Conservation (phyloP, 768 basidiomycete species). For the Sistotremastrum suecicum region DNA sequence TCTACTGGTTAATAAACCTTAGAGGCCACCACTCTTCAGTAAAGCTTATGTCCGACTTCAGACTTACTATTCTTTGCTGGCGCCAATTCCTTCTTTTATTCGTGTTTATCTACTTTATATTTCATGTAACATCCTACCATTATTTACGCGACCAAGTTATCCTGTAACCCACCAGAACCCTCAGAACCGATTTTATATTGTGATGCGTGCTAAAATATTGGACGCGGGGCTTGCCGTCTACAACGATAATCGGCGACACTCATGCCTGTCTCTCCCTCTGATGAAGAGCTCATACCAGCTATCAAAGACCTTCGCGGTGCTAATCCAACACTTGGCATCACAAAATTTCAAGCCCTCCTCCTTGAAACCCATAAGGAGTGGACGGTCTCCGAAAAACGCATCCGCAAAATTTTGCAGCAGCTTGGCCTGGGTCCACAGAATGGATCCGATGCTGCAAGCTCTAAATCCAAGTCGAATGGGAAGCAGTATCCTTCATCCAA, state of each 20-base stretch:
- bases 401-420: slow-evolving; percentile 53
- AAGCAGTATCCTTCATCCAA: slow-evolving; percentile 43
- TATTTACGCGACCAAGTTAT: too few species aligned
- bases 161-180: too few species aligned
- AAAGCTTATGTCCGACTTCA: too few species aligned
- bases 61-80: too few species aligned
- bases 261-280: slow-evolving; percentile 28
- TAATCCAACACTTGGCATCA: slow-evolving; percentile 53
- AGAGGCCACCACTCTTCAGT: too few species aligned
- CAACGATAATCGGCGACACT: neutral
- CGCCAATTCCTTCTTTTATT: too few species aligned
- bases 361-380: slow-evolving; percentile 48
- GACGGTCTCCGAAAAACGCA: slow-evolving; percentile 75
- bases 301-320: slow-evolving; percentile 38
- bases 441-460: slow-evolving; percentile 1
- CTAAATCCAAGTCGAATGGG: slow-evolving; percentile 3
- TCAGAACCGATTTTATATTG: too few species aligned
- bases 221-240: too few species aligned
- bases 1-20: too few species aligned
- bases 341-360: slow-evolving; percentile 55
- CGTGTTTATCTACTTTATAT: too few species aligned
- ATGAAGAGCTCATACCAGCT: slow-evolving; percentile 45
- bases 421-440: slow-evolving; percentile 23
- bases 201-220: too few species aligned
- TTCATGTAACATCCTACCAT: too few species aligned